Conservation (phyloP, 768 basidiomycete genomes). For the Lenzites betulinus region DNA sequence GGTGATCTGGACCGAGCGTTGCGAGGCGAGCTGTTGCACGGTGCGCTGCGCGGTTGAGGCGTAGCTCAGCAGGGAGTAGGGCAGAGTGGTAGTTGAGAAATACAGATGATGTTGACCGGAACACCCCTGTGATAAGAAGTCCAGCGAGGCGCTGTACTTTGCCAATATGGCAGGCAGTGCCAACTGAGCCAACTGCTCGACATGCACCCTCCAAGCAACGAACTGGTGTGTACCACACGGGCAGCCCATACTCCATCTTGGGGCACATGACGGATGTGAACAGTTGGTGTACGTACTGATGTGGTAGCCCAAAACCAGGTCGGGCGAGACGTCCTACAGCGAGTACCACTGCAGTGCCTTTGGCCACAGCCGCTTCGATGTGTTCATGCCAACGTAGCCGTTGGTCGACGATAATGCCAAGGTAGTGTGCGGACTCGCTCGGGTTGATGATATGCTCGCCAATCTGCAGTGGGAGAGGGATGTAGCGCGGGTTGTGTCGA, state of each 20-base stretch:
- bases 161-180: background rate
- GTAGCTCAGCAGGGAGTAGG: conserved; percentile 21
- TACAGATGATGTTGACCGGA: conserved; percentile 26
- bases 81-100: conserved; percentile 25
- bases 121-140: conserved; percentile 25
- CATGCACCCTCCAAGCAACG: background rate
- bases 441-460: background rate
- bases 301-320: background rate
- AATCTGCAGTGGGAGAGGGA: background rate
- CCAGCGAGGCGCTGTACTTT: conserved; percentile 26
- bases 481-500: background rate
- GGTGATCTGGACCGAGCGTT: conserved; percentile 24
- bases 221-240: background rate
- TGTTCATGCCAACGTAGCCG: background rate
- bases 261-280: background rate
- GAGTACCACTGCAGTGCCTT: background rate
- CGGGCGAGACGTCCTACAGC: background rate
- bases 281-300: background rate
- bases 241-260: background rate
- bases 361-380: background rate
- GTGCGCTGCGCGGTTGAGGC: conserved; percentile 16
- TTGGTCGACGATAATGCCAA: background rate
- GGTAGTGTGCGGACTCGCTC: background rate
- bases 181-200: background rate
- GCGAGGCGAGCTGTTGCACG: conserved; percentile 14